Evolutionary conservation across 106 monocot species (phyloP), one percentile per base, ranked within the genome.

Genomic region (Iris macrosiphon): DNA sequence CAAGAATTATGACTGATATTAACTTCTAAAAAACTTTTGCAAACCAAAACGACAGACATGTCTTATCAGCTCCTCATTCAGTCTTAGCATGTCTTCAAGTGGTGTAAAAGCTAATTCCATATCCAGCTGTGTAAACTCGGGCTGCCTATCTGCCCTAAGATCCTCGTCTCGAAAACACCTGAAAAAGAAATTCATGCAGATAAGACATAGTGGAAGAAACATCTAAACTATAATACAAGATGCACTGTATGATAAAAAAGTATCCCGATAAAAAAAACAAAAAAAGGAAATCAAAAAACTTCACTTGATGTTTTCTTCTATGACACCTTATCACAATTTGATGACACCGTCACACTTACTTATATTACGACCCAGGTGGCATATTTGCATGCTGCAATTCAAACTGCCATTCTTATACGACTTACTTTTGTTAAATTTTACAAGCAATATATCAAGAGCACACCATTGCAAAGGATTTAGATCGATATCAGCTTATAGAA

Each of bases 111-210:
- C 82, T 65, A 96, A 55, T 70, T 96, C 96, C 90, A 96, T 83
- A 70, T 96, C 96, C 10, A 96, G 63, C 61, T 96, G 96, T 22
- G 96, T 96, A 40, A 96, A 96, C 67, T 96, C 96, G 61, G 90
- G 96, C 66, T 96, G 96, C 45, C 96, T 85, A 57, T 96, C 96
- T 20, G 96, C 96, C 67, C 96, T 79, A 47, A 96, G 75, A 56
- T 96, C 96, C 70, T 96, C 96, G 71, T 96, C 96, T 39, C 96
- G 85, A 68, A 96, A 96, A 64, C 96, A 96, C 76, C 96, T 96
- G 39, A 30, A 49, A 35, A 62, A 11, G 18, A 59, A 56, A 52
- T 12, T 38, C 46, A 45, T 7, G 14, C 26, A 25, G 60, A 51
- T 3, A 49, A n/a, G 2, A 31, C 3, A 22, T 55, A 17, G 32